Evolutionary conservation across 208 protist genomes (phyloP), one percentile per base, ranked within the genome.

Genomic region (Trypanosoma mega): DNA sequence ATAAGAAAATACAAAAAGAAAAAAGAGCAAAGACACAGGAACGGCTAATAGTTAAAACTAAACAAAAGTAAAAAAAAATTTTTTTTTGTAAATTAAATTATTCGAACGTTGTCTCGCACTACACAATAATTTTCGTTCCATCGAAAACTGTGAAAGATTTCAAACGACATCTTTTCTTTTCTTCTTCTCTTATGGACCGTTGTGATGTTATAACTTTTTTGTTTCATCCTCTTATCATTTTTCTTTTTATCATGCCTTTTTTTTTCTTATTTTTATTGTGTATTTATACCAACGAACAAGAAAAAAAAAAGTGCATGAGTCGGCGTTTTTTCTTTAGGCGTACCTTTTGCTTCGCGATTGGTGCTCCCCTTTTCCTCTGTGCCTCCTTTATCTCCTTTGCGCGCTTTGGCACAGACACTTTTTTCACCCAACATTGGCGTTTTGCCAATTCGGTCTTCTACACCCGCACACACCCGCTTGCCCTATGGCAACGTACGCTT

Each of bases 361-460:
- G 54, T 9, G 73, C 54, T 7, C 81, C 82, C 34, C 33, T 74
- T 8, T 24, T 67, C 12, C 53, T 74, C 49, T 62, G 48, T 20
- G 45, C 49, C 5, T 56, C 68, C 0, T 55, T 77, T 9, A 50
- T 90, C 12, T 1, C 74, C 2, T 83, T 67, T 49, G 78, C 81
- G 1, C 43, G 60, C 0, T 49, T 58, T 4, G 31, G 37, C 1
- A 76, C n/a, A 2, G 87, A 94, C 48, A 44, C 33, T 1, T 74
- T 78, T 45, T 85, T 82, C 56, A 68, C 79, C 20, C 12, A 56
- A 37, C 87, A 94, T 61, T 91, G 87, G 82, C 20, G 48, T 14
- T 86, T 77, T 47, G 86, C 80, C 57, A 82, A 59, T 1, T 78
- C 82, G 8, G 67, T 79, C 2, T 50, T 78, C 27, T 45, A 75